phyloP scores from a whole-genome alignment of 202 grass and related monocot genomes.

The Brachypodium distachyon region DNA sequence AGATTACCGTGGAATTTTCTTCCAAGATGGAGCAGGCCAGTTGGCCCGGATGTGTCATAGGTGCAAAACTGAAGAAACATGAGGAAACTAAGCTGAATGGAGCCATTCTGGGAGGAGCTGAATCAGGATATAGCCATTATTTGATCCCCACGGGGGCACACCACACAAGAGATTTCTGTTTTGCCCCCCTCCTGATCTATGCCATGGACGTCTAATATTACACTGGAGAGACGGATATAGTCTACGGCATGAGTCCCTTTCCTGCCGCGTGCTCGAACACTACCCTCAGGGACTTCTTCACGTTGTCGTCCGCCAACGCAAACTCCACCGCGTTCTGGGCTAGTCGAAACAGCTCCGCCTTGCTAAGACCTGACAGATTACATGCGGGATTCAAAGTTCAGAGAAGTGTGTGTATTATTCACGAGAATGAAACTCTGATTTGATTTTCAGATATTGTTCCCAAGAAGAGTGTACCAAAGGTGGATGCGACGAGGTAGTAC shows the following conservation, averaged over 20 bases:
- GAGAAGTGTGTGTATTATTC: background rate
- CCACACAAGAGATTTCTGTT: background rate
- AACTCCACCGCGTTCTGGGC: conserved; percentile 48
- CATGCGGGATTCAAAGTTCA: background rate
- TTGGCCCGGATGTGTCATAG: no score
- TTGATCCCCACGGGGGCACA: background rate
- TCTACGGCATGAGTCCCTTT: conserved; percentile 18
- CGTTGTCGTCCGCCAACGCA: conserved; percentile 42
- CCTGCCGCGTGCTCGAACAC: conserved; percentile 47
- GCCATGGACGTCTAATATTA: background rate
- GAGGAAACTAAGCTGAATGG: background rate
- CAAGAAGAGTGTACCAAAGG: conserved; percentile 56
- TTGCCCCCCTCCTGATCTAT: background rate
- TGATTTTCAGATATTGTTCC: background rate
- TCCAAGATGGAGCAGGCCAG: no score
- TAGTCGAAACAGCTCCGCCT: conserved; percentile 64
- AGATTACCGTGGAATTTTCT: no score
- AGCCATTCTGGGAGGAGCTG: background rate
- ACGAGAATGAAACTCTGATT: background rate
- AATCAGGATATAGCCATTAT: background rate
- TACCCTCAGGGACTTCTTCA: conserved; percentile 52
- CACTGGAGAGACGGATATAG: background rate
- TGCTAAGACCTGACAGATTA: conserved; percentile 49
- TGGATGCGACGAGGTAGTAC: conserved; percentile 50
- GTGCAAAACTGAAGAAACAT: no score